These are phyloP conservation scores for Collybiopsis luxurians DNA, from an alignment of 768 basidiomycete genomes.

Conservation along the genomic window DNA sequence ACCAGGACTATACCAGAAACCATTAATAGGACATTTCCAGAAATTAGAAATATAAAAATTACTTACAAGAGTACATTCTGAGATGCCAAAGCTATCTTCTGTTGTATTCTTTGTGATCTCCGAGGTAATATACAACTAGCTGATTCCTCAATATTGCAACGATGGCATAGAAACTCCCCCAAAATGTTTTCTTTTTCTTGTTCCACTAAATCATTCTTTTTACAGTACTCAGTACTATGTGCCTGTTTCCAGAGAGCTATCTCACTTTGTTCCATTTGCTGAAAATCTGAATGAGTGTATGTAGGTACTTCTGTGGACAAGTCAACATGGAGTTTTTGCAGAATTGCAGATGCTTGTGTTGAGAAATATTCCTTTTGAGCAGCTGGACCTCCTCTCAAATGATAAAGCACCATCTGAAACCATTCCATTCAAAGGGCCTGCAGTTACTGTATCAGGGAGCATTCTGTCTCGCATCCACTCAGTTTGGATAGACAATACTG, in stretches of 20 bases:
- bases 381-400: background rate
- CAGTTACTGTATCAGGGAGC: too few species aligned
- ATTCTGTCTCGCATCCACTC: too few species aligned
- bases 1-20: background rate
- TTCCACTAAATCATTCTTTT: too few species aligned
- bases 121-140: too few species aligned
- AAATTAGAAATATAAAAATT: too few species aligned
- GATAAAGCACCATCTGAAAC: background rate
- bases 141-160: too few species aligned
- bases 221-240: background rate
- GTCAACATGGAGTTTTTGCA: background rate
- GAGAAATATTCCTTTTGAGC: background rate
- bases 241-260: background rate
- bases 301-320: background rate
- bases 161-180: too few species aligned
- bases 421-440: background rate
- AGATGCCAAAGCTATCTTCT: background rate
- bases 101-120: too few species aligned
- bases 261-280: background rate
- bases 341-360: background rate
- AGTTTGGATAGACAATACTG: too few species aligned
- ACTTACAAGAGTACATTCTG: background rate
- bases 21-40: too few species aligned
- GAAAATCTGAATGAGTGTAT: background rate
- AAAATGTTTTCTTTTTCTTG: too few species aligned